These are phyloP conservation scores for Leccinum incarnatum DNA, from an alignment of 768 basidiomycete species.

Conservation along the genomic window DNA sequence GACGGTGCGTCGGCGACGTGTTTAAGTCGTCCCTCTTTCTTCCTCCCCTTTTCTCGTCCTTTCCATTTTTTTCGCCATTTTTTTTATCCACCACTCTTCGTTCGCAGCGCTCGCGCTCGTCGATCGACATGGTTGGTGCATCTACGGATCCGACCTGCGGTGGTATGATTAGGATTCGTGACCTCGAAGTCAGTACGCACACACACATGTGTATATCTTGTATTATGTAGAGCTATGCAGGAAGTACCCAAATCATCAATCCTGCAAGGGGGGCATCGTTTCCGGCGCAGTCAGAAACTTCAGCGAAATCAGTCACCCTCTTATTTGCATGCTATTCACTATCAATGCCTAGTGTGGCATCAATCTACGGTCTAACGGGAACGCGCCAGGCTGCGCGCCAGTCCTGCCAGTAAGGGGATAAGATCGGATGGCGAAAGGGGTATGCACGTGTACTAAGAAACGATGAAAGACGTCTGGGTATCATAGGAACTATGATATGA, in stretches of 20 bases:
- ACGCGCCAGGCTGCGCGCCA: no score
- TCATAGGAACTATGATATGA: no score
- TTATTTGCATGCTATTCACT: no score
- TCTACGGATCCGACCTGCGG: not conserved
- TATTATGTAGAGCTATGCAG: not conserved
- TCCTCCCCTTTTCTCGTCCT: not conserved
- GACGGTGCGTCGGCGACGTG: not conserved
- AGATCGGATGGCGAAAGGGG: no score
- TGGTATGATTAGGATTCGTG: not conserved
- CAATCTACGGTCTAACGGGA: no score
- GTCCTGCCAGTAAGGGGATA: no score
- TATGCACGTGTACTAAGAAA: no score
- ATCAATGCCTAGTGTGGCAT: no score
- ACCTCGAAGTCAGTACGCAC: not conserved
- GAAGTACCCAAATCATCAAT: not conserved
- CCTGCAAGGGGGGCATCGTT: not conserved
- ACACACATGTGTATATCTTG: not conserved
- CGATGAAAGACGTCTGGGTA: no score
- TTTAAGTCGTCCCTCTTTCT: not conserved
- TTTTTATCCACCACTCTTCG: not conserved
- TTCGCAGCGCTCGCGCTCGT: not conserved
- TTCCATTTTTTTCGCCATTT: not conserved
- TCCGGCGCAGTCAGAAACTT: not conserved
- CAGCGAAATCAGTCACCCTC: not conserved
- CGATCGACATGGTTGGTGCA: not conserved